Evolutionary conservation across 2,329 filamentous ascomycete genomes (phyloP).

Genomic region (Arthrobotrys sphaeroides): DNA sequence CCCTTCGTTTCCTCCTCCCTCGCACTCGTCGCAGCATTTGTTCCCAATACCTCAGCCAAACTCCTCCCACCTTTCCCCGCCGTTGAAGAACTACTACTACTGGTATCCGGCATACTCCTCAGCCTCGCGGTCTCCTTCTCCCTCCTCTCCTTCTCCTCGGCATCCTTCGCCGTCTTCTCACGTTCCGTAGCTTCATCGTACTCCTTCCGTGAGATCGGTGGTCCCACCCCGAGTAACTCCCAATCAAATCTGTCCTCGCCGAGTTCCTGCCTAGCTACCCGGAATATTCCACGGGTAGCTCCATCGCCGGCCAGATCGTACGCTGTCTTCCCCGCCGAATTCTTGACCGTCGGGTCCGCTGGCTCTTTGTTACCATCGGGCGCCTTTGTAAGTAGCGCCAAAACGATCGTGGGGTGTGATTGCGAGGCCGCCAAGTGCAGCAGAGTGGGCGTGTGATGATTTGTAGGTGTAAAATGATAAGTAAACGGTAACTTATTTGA

Average conservation of each 20-base stretch:
- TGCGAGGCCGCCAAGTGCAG: conserved; percentile 86
- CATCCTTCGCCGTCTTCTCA: conserved; percentile 75
- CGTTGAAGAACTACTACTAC: not conserved
- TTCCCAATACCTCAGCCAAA: conserved; percentile 68
- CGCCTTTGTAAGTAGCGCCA: conserved; percentile 78
- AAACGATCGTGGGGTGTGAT: conserved; percentile 79
- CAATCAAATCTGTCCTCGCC: conserved; percentile 82
- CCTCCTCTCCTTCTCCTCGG: conserved; percentile 72
- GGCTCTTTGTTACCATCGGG: conserved; percentile 58
- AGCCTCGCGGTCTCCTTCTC: conserved; percentile 77
- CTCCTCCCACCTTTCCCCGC: conserved; percentile 66
- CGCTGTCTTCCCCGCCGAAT: conserved; percentile 79
- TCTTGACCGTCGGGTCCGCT: conserved; percentile 77
- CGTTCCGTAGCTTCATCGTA: conserved; percentile 74
- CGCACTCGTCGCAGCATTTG: conserved; percentile 70
- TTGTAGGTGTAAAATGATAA: conserved; percentile 73
- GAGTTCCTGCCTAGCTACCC: conserved; percentile 82
- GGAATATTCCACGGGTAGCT: conserved; percentile 87
- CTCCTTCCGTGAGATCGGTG: conserved; percentile 75
- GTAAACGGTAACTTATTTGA: conserved; percentile 78
- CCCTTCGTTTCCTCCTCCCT: conserved; percentile 85
- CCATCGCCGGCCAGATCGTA: conserved; percentile 90
- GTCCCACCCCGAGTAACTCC: conserved; percentile 77
- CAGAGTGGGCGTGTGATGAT: conserved; percentile 69
- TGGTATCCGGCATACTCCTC: conserved; percentile 59